These are phyloP conservation scores for Kregervanrija delftensis DNA, from an alignment of 805 yeast genomes.

Conservation along the genomic window DNA sequence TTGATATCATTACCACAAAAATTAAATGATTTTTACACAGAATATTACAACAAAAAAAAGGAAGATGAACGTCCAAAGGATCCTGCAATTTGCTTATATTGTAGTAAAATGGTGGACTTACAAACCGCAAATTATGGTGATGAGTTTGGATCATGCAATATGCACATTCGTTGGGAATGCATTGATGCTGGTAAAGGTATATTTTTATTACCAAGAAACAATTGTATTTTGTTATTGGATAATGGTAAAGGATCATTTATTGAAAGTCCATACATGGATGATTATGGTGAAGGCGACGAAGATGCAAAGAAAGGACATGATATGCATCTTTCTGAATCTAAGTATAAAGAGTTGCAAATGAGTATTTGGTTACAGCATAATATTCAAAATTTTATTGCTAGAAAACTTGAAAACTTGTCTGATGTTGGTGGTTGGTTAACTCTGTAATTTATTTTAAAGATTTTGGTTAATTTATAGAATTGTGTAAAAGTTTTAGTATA, in stretches of 20 bases:
- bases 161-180: conserved; percentile 61
- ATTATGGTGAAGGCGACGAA: conserved; percentile 79
- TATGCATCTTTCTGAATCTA: conserved; percentile 49
- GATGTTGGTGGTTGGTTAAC: conserved; percentile 98
- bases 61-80: conserved; percentile 40
- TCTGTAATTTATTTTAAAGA: conserved; percentile 30
- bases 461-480: background rate
- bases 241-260: conserved; percentile 78
- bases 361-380: conserved; percentile 76
- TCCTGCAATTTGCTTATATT: conserved; percentile 82
- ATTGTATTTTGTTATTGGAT: conserved; percentile 55
- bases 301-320: conserved; percentile 69
- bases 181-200: conserved; percentile 58
- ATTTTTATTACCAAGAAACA: conserved; percentile 63
- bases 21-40: conserved; percentile 62
- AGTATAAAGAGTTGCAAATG: conserved; percentile 61
- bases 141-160: conserved; percentile 69
- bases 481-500: background rate
- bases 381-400: conserved; percentile 65
- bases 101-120: conserved; percentile 63
- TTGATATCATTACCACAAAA: conserved; percentile 60
- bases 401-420: conserved; percentile 68
- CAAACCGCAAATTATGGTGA: conserved; percentile 55
- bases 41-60: conserved; percentile 40
- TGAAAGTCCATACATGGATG: conserved; percentile 77